Conservation (phyloP, 2,329 filamentous ascomycete species). For the Beauveria asiatica region DNA sequence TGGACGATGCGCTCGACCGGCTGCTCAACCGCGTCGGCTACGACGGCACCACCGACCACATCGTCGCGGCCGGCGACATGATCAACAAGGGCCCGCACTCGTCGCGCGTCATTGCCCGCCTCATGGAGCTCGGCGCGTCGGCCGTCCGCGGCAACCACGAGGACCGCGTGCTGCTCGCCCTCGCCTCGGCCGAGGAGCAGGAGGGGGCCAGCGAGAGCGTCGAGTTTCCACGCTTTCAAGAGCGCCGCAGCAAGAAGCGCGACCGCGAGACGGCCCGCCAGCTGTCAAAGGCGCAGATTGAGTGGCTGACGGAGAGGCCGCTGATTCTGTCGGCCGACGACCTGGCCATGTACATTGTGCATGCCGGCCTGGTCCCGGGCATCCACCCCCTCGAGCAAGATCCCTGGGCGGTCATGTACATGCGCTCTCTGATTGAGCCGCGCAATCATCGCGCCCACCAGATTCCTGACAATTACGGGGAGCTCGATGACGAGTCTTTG, state of each 20-base stretch:
- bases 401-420: constrained; percentile 80
- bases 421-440: constrained; percentile 63
- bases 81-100: constrained; percentile 85
- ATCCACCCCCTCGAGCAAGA: constrained; percentile 62
- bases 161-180: constrained; percentile 67
- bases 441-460: constrained; percentile 34
- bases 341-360: constrained; percentile 61
- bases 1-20: constrained; percentile 55
- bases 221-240: not conserved
- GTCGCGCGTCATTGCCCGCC: constrained; percentile 64
- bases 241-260: not conserved
- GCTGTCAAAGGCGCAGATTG: constrained; percentile 48
- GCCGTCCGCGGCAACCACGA: constrained; percentile 91
- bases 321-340: constrained; percentile 69
- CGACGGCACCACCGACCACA: constrained; percentile 50
- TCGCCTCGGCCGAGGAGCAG: constrained; percentile 21
- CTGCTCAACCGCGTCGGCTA: constrained; percentile 63
- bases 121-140: constrained; percentile 64
- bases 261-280: constrained; percentile 13
- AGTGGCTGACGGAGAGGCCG: constrained; percentile 63
- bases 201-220: not conserved
- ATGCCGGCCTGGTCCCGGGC: constrained; percentile 76
- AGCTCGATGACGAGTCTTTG: not conserved
- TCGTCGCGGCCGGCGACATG: constrained; percentile 70
- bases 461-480: constrained; percentile 21